phyloP scores from a whole-genome alignment of 108 stramenopile genomes.

The Nitzschia sp. region DNA sequence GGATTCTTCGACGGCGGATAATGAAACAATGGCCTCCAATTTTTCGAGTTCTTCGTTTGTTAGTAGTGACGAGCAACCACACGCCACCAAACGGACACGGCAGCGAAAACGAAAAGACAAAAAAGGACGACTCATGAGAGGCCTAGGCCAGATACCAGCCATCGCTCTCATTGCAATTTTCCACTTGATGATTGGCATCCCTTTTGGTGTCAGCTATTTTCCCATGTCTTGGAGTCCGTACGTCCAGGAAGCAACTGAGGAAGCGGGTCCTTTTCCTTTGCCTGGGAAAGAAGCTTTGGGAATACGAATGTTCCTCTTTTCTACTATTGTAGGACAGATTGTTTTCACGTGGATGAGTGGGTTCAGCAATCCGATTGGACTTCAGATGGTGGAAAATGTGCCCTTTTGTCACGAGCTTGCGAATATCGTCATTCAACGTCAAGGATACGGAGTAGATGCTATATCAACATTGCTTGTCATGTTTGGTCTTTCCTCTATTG shows the following conservation, averaged over 20 bases:
- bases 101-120: not conserved
- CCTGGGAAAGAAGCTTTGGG: constrained; percentile 77
- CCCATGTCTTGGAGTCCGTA: constrained; percentile 57
- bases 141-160: constrained; percentile 16
- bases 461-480: constrained; percentile 71
- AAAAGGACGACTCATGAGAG: not conserved
- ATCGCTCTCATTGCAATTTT: constrained; percentile 35
- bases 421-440: constrained; percentile 49
- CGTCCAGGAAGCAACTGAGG: constrained; percentile 6
- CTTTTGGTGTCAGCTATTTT: constrained; percentile 76
- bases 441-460: constrained; percentile 63
- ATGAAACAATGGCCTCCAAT: too few relatives aligned
- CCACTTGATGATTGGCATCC: constrained; percentile 72
- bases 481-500: constrained; percentile 59
- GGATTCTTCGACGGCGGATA: not conserved
- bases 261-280: constrained; percentile 46
- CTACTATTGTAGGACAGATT: constrained; percentile 69
- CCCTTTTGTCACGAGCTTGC: constrained; percentile 74
- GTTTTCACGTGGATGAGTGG: constrained; percentile 56
- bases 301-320: constrained; percentile 79
- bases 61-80: too few relatives aligned
- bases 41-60: too few relatives aligned
- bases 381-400: constrained; percentile 89
- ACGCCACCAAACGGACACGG: too few relatives aligned
- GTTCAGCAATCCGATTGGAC: constrained; percentile 65